phyloP scores from a whole-genome alignment of 164 flowering plant genomes.

The Liriodendron chinense region DNA sequence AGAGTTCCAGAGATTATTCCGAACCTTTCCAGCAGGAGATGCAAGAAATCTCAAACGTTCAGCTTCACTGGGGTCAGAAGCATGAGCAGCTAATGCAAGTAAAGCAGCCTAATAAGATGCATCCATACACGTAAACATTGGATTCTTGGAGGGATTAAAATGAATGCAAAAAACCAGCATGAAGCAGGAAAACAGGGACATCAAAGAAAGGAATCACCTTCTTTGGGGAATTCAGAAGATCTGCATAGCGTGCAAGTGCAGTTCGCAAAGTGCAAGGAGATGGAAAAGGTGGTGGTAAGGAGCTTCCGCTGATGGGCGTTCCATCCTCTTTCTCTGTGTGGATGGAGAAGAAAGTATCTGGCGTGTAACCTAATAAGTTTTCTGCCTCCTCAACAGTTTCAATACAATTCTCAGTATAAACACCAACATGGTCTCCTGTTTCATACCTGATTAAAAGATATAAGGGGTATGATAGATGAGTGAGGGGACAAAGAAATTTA shows the following conservation, averaged over 20 bases:
- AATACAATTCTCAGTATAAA: constrained; percentile 62
- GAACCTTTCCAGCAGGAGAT: constrained; percentile 97
- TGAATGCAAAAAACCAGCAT: not conserved
- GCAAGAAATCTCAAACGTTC: constrained; percentile 80
- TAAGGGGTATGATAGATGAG: not conserved
- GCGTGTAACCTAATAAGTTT: constrained; percentile 52
- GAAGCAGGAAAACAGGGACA: not conserved
- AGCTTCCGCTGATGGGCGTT: constrained; percentile 69
- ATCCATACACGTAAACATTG: not conserved
- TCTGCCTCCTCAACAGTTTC: constrained; percentile 85
- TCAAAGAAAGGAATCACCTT: constrained; percentile 46
- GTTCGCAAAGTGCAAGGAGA: constrained; percentile 77
- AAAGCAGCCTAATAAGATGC: constrained; percentile 63
- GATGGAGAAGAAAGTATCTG: constrained; percentile 73
- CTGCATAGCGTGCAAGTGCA: constrained; percentile 77
- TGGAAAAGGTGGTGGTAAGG: constrained; percentile 89
- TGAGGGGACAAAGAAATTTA: not conserved
- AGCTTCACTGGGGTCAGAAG: constrained; percentile 87
- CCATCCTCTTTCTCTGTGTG: constrained; percentile 91
- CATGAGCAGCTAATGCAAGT: constrained; percentile 88
- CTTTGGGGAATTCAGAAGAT: constrained; percentile 89
- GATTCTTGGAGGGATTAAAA: not conserved
- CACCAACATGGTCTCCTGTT: constrained; percentile 99
- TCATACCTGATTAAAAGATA: constrained; percentile 62
- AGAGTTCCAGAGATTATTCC: not conserved